Evolutionary conservation across 2,329 filamentous ascomycete genomes (phyloP).

Genomic region (Orbilia brochopaga): DNA sequence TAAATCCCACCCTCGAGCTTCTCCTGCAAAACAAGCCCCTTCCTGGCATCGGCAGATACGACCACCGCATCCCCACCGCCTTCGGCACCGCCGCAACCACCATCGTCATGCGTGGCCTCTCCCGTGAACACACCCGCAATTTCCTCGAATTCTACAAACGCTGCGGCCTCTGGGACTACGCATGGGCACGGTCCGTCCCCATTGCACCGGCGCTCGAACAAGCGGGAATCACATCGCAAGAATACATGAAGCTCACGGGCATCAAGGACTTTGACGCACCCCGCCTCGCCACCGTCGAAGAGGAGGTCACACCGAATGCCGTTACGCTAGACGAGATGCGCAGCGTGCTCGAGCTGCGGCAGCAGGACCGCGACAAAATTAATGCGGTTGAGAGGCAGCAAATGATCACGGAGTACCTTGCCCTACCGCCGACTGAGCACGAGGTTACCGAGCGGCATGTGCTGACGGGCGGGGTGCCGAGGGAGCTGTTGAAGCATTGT

Average conservation of each 20-base stretch:
- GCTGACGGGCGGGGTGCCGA: conserved; percentile 52
- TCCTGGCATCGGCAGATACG: conserved; percentile 59
- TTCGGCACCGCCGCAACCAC: conserved; percentile 29
- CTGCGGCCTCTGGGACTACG: conserved; percentile 41
- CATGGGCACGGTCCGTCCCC: conserved; percentile 33
- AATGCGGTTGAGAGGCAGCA: conserved; percentile 21
- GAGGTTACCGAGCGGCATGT: conserved; percentile 51
- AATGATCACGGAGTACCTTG: conserved; percentile 22
- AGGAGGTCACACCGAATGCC: conserved; percentile 65
- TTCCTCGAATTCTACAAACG: conserved; percentile 47
- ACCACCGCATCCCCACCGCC: conserved; percentile 59
- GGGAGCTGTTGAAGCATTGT: conserved; percentile 51
- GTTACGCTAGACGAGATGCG: conserved; percentile 76
- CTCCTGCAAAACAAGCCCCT: conserved; percentile 54
- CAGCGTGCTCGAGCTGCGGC: conserved; percentile 55
- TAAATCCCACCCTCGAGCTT: conserved; percentile 57
- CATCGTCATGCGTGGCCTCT: conserved; percentile 32
- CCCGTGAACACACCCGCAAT: conserved; percentile 27
- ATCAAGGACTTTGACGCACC: conserved; percentile 62
- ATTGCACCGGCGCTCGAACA: conserved; percentile 18
- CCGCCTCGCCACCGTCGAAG: conserved; percentile 61
- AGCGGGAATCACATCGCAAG: conserved; percentile 21
- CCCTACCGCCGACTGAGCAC: conserved; percentile 35
- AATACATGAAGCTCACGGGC: conserved; percentile 54
- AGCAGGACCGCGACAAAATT: conserved; percentile 27